Conservation (phyloP, 257 asterid genomes). For the Penstemon newberryi region DNA sequence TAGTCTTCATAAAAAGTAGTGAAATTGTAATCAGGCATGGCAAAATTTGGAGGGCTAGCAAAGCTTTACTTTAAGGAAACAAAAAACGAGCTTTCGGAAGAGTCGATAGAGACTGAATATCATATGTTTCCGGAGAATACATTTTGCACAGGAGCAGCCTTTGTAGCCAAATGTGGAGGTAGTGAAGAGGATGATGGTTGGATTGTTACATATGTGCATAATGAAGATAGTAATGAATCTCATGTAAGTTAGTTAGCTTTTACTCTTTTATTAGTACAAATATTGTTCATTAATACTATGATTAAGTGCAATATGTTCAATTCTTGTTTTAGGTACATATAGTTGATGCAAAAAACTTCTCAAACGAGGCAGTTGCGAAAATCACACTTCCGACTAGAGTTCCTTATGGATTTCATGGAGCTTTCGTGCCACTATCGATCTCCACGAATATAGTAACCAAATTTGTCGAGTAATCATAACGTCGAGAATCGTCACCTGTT, state of each 20-base stretch:
- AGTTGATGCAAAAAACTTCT: conserved; percentile 51
- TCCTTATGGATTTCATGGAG: conserved; percentile 76
- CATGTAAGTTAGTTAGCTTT: conserved; percentile 42
- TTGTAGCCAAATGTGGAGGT: conserved; percentile 42
- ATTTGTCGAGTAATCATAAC: no score
- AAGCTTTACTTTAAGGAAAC: conserved; percentile 48
- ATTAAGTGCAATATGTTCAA: background rate
- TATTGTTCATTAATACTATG: background rate
- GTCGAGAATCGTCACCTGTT: no score
- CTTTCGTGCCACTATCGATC: conserved; percentile 33
- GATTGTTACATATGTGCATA: conserved; percentile 52
- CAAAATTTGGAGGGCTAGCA: conserved; percentile 64
- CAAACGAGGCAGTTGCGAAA: conserved; percentile 41
- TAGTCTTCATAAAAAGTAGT: background rate
- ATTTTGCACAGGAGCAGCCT: conserved; percentile 61
- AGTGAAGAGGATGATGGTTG: conserved; percentile 63
- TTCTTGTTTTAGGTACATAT: conserved; percentile 43
- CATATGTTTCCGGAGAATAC: conserved; percentile 51
- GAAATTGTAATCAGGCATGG: conserved; percentile 41
- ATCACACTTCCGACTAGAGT: conserved; percentile 54
- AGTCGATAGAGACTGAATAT: conserved; percentile 40
- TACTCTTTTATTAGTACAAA: background rate
- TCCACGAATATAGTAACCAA: background rate
- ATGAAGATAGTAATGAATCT: conserved; percentile 46
- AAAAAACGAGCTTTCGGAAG: conserved; percentile 10